phyloP scores from a whole-genome alignment of 208 protist species.

The Eutreptiella sp. region DNA sequence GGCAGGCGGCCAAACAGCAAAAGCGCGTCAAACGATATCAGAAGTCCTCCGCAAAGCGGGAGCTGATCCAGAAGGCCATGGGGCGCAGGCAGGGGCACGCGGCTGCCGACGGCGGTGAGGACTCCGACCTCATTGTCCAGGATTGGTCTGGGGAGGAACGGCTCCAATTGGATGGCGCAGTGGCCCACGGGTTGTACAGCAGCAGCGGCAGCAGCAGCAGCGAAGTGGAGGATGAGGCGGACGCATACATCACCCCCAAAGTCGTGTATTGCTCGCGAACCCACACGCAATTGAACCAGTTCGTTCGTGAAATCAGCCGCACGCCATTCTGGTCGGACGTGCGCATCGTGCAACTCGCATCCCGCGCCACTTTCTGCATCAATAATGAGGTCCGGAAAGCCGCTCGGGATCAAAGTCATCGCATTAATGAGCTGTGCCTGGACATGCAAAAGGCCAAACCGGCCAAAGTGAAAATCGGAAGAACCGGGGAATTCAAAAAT shows the following conservation, averaged over 20 bases:
- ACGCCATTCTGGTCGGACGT: slow-evolving; percentile 63
- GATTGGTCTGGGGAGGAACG: too few relatives aligned
- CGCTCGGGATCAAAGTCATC: slow-evolving; percentile 30
- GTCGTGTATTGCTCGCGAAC: slow-evolving; percentile 87
- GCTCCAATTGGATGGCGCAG: too few relatives aligned
- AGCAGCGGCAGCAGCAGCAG: too few relatives aligned
- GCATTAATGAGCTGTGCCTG: slow-evolving; percentile 84
- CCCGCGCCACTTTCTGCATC: slow-evolving; percentile 78
- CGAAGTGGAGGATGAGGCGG: slow-evolving; percentile 15
- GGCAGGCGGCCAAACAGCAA: slow-evolving; percentile 7
- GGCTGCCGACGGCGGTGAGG: too few relatives aligned
- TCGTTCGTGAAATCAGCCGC: slow-evolving; percentile 72
- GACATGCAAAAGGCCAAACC: slow-evolving; percentile 59
- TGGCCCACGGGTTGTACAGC: too few relatives aligned
- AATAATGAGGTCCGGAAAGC: slow-evolving; percentile 53
- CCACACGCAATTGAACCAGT: slow-evolving; percentile 87
- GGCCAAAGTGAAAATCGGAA: not conserved
- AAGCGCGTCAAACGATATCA: slow-evolving; percentile 23
- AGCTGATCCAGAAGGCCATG: too few relatives aligned
- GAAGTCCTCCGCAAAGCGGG: not conserved
- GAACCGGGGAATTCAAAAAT: not conserved
- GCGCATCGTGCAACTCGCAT: slow-evolving; percentile 67
- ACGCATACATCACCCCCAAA: slow-evolving; percentile 51
- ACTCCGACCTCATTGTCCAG: too few relatives aligned
- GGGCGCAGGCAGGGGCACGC: too few relatives aligned